Base-by-base conservation (phyloP, 1,139 yeast genomes). In the Scheffersomyces quercinus region DNA sequence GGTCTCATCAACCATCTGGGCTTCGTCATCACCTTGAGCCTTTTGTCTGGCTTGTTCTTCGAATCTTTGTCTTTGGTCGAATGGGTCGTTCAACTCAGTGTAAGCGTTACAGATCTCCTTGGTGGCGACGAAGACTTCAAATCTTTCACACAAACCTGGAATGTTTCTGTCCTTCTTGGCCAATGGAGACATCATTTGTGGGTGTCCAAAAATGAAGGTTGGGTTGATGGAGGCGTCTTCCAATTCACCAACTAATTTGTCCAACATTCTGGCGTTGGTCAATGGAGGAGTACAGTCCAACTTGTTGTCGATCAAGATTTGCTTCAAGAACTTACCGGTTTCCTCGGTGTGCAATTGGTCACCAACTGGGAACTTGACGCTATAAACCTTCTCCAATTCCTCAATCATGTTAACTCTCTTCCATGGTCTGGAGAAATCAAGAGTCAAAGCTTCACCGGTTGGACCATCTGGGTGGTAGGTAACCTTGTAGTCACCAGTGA, bases 11-110 rank as follows among this genome's bases (percentile, higher is more conserved):
- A 93, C 80, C 71, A 90, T 68, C 76, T 93, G 99, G 47, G 97
- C 99, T 75, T 93, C 99, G 62, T 93, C 99, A 65, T 93, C 99
- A 78, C 99, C 99, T 73, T 90, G 97, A 56, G 78, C 98, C 79
- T 93, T 93, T 79, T 93, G 99, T 72, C 88, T 83, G 41, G 99
- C 99, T 76, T 93, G 99, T 74, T 93, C 99, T 76, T 91, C 99
- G 68, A 93, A 93, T 76, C 98, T 84, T 45, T 82, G 85, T 71
- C 97, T 88, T 79, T 91, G 98, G 70, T 90, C 98, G 67, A 93
- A 91, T 66, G 98, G 98, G 75, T 93, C 98, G 69, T 93, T 95
- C 83, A 93, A 82, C 79, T 93, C 99, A 47, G 99, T 93, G 79
- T 93, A 93, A 53, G 99, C 99, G 62, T 93, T 93, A 80, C 95